Base-by-base conservation (phyloP, 768 basidiomycete genomes). In the Russula brevipes region DNA sequence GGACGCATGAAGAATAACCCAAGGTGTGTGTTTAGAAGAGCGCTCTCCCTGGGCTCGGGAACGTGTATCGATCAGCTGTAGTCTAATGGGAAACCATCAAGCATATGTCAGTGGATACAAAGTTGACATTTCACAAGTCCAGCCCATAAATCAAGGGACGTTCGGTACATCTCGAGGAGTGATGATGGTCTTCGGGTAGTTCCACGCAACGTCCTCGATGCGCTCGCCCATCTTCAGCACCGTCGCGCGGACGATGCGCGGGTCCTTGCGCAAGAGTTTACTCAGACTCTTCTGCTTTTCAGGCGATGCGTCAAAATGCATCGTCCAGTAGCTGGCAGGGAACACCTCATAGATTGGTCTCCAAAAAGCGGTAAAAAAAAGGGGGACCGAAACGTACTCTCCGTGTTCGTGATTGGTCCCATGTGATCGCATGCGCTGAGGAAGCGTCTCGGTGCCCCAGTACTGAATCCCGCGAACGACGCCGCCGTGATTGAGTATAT, bases 261-360 rank as follows among this genome's bases (percentile, higher is more conserved):
- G 91, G 70, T 96, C 94, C 57, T 80, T 79, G 8, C 87, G 84
- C 73, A 95, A 81, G 60, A 88, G 78, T 9, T 77, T 74, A 67
- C 85, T 84, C n/a, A 96, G 77, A 0, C 81, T 77, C 6, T 78
- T 76, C 54, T 95, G 77, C 0, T 84, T 85, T 44, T 78, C 78
- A 11, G 93, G 93, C 9, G 88, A 88, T 4, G 90, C 84, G 77
- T 96, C 94, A 72, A 94, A 96, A 71, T 91, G 83, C 78, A 96
- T 82, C 4, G 88, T 86, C 91, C 91, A 95, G 73, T 94, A 94
- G 69, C 93, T 95, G 68, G 57, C 54, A 30, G 57, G 16, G 14
- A 19, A 41, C 5, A 6, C 45, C 61, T 72, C 31, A 66, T 24
- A 30, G 14, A 56, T 38, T 45, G 51, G 39, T 14, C 53, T 47